Evolutionary conservation across 2,329 filamentous ascomycete species (phyloP), one percentile per base, ranked within the genome.

Genomic region (Colletotrichum sp.): DNA sequence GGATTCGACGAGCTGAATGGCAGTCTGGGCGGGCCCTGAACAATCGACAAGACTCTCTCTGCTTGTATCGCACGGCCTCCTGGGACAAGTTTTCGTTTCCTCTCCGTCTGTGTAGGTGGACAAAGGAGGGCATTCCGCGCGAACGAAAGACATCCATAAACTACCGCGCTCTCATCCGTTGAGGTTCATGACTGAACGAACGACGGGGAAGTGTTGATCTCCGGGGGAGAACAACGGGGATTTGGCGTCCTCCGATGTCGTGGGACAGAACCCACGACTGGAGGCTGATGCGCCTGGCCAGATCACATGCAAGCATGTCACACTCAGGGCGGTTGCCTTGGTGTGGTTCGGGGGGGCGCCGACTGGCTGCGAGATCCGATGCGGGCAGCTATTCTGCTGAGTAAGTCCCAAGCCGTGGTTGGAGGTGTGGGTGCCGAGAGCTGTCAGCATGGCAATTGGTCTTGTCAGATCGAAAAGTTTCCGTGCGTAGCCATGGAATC

Each of bases 81-180:
- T 83, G 88, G 93, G 95, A 98, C 93, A 92, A 87, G 94, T 97
- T 95, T 98, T 98, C 98, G 93, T 87, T 93, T 96, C 93, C 94
- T 92, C 93, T 92, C 91, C 91, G 80, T 80, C 81, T 78, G 76
- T 79, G 79, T 78, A 75, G 59, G 68, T 16, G 78, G 79, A 81
- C 79, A 81, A 82, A 84, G 90, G 90, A 92, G 91, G 93, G 93
- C 92, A 84, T 87, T 86, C 80, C 86, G 88, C 92, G 89, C 94
- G 94, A 90, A 93, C 94, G 98, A 98, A 98, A 91, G 85, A 96
- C 95, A 93, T 97, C 95, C 89, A 88, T 89, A 98, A 98, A 72
- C 98, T 98, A 91, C 91, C 95, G 94, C 91, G 86, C 87, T 90
- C 62, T 90, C 89, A 81, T 92, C 90, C 89, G 86, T 31, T 77